These are phyloP conservation scores for Thamnidium elegans DNA, from an alignment of 192 early-diverging fungal species.

Conservation along the genomic window DNA sequence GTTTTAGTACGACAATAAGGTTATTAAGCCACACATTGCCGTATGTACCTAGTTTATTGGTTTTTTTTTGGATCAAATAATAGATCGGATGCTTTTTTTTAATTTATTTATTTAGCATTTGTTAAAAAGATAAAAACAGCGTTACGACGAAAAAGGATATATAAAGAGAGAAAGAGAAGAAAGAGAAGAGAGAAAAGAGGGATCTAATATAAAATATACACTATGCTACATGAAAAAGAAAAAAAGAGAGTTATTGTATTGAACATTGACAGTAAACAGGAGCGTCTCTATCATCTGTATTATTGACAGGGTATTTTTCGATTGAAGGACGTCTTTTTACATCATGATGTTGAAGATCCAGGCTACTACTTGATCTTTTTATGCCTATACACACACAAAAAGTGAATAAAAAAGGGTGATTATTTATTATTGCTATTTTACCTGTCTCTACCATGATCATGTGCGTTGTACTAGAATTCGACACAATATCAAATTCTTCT, in stretches of 20 bases:
- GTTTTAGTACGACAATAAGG: too few species aligned
- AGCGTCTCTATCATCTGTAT: constrained; percentile 4
- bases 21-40: too few species aligned
- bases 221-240: background rate
- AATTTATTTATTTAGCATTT: too few species aligned
- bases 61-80: too few species aligned
- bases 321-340: background rate
- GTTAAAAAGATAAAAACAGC: too few species aligned
- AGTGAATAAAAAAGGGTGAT: background rate
- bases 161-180: too few species aligned
- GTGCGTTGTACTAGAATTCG: background rate
- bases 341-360: background rate
- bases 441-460: constrained; percentile 1
- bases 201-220: constrained; percentile 4
- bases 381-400: background rate
- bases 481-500: constrained; percentile 14
- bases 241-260: constrained; percentile 14
- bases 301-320: background rate
- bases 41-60: too few species aligned
- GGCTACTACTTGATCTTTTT: constrained; percentile 4
- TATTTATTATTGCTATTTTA: background rate
- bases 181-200: background rate
- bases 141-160: too few species aligned
- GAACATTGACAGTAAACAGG: constrained; percentile 26
- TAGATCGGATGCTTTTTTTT: too few species aligned